Evolutionary conservation across 768 basidiomycete species (phyloP).

Genomic region (Clavulina sp.): DNA sequence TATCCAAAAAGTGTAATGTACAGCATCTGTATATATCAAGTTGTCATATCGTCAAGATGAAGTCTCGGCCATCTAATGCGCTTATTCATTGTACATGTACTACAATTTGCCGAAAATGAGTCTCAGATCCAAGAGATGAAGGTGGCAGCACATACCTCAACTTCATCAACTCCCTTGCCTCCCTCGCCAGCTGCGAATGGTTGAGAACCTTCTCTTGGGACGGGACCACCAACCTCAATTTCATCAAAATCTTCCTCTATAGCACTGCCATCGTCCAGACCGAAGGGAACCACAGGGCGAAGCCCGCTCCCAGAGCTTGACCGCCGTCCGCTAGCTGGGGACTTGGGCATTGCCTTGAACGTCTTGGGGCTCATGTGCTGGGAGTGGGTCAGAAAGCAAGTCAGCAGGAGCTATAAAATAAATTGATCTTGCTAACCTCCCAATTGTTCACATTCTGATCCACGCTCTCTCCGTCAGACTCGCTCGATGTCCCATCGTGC

Average conservation of each 20-base stretch:
- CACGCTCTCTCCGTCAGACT: conserved; percentile 31
- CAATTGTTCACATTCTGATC: conserved; percentile 87
- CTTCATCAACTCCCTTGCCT: conserved; percentile 54
- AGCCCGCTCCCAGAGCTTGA: conserved; percentile 73
- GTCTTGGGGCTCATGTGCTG: conserved; percentile 96
- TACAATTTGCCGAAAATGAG: neutral
- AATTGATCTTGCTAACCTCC: conserved; percentile 46
- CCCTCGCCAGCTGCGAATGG: conserved; percentile 62
- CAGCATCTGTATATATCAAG: neutral
- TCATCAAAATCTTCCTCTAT: conserved; percentile 49
- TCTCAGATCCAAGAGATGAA: neutral
- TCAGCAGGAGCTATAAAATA: conserved; percentile 1
- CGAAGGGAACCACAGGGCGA: conserved; percentile 63
- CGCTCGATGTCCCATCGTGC: conserved; percentile 30
- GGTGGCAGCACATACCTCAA: conserved; percentile 27
- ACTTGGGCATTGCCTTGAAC: conserved; percentile 83
- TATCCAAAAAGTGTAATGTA: neutral
- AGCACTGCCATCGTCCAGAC: conserved; percentile 58
- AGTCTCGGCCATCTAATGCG: neutral
- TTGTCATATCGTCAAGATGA: neutral
- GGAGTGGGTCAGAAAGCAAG: conserved; percentile 6
- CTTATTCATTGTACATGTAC: conserved; percentile 11
- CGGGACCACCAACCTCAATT: conserved; percentile 48
- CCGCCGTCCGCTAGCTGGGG: conserved; percentile 61
- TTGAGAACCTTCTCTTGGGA: conserved; percentile 52